A percentile compares a stretch with the other conserved stretches of the same genome.
phyloP scores from a whole-genome alignment of 345 rosid species.

The Gossypium australe region DNA sequence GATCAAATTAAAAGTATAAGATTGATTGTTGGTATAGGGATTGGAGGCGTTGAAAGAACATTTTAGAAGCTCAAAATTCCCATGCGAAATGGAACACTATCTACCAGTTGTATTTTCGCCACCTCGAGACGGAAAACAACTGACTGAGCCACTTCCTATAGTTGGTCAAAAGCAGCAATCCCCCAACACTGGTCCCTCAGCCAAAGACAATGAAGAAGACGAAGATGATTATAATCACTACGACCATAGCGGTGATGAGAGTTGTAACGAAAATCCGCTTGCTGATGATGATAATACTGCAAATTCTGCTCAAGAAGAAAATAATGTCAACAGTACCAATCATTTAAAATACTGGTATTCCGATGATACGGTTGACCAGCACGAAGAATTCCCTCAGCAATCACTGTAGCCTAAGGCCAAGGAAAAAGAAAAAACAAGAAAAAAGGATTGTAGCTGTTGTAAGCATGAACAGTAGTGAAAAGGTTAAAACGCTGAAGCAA shows the following conservation, averaged over 20 bases:
- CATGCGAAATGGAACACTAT: constrained; percentile 58
- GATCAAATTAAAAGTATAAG: neutral
- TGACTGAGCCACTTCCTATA: constrained; percentile 47
- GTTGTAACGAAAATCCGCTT: neutral
- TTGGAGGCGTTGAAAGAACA: constrained; percentile 76
- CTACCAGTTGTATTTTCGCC: constrained; percentile 81
- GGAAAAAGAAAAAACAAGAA: neutral
- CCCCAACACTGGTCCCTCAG: no score
- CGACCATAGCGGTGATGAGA: neutral
- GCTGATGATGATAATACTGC: neutral
- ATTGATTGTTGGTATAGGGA: constrained; percentile 41
- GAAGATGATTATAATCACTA: no score
- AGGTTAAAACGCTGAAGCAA: neutral
- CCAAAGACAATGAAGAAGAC: no score
- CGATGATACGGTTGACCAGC: constrained; percentile 15
- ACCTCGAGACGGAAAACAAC: constrained; percentile 65
- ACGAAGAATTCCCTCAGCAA: constrained; percentile 2
- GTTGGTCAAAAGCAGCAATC: constrained; percentile 27
- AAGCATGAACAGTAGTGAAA: neutral
- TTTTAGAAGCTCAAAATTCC: constrained; percentile 75
- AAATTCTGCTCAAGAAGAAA: neutral
- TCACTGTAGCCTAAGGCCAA: constrained; percentile 14
- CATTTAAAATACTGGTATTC: neutral
- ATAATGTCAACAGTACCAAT: neutral
- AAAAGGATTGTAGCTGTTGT: neutral